Base-by-base conservation (phyloP, 2,329 filamentous ascomycete species). In the Penicillium verrucosum region DNA sequence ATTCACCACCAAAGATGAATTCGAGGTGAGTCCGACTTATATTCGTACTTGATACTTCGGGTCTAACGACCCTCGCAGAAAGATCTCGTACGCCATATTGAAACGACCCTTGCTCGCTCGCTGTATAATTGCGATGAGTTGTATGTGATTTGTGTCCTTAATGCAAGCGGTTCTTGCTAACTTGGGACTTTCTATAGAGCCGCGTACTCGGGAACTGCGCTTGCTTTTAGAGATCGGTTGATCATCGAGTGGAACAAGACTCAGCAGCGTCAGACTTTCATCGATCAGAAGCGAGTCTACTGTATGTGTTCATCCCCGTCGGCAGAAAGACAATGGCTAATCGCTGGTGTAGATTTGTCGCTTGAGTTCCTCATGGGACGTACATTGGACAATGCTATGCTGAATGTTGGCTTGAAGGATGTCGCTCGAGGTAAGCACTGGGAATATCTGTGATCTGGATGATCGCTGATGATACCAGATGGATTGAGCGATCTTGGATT, bases 161-260 rank as follows among this genome's bases (percentile, higher is more conserved):
- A n/a, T 27, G 10, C 14, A 5, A 32, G 11, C 27, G n/a, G 14
- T 18, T 5, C 34, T 16, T 45, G 34, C 29, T 43, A 30, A 21
- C 47, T 16, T 45, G 21, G 34, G 21, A 25, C 21, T 30, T 47
- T 10, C 40, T 3, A 14, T 58, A 83, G 85, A 53, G 94, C 94
- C 51, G 92, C 92, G 32, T 99, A 99, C 76, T 86, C 89, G 8
- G 94, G 93, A 63, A 91, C 92, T 42, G 90, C 91, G 63, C 80
- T 99, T 68, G 93, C 94, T 27, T 93, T 99, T 78, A 86, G 94
- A 69, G 93, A 99, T 74, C 88, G 92, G 51, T 81, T 99, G 71
- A 88, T 99, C 69, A 87, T 94, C 61, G 91, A 96, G 66, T 99
- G 94, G 94, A 99, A 97, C 80, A 92, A 88, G 77, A 99, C 94